Conservation (phyloP, 2,329 filamentous ascomycete genomes). For the Alternaria sp. region DNA sequence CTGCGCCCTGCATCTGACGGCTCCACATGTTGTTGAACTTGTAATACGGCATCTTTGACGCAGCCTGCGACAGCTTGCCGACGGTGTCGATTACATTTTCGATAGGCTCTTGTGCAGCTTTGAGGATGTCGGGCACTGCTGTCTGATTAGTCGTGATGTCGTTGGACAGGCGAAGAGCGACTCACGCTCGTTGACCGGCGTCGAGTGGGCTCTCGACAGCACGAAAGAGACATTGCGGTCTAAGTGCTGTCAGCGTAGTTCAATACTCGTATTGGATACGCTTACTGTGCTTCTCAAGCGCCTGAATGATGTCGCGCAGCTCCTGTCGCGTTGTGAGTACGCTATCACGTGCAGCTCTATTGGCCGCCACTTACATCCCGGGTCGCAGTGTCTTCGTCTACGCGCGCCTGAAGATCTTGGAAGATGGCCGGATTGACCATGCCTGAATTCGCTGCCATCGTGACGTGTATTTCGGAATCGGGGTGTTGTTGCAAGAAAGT, state of each 20-base stretch:
- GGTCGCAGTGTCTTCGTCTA: conserved; percentile 84
- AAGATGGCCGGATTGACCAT: conserved; percentile 86
- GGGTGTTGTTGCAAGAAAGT: background rate
- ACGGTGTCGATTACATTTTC: conserved; percentile 75
- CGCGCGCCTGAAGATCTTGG: conserved; percentile 82
- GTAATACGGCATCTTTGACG: conserved; percentile 93
- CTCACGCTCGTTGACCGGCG: conserved; percentile 69
- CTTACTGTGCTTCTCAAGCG: conserved; percentile 76
- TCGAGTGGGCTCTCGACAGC: conserved; percentile 89
- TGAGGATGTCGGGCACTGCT: conserved; percentile 71
- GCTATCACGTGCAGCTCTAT: conserved; percentile 32
- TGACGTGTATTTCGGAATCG: background rate
- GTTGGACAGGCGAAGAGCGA: conserved; percentile 13
- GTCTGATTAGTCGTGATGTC: conserved; percentile 11
- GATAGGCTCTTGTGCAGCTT: conserved; percentile 73
- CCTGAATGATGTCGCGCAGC: conserved; percentile 80
- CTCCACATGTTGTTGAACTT: conserved; percentile 94
- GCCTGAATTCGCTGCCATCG: conserved; percentile 45
- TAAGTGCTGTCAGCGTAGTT: conserved; percentile 23
- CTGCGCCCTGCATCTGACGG: conserved; percentile 80
- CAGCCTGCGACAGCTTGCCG: conserved; percentile 71
- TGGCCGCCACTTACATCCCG: conserved; percentile 66
- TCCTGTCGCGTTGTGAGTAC: conserved; percentile 57
- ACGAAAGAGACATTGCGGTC: conserved; percentile 81
- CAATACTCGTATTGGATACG: no score